A percentile compares a stretch with the other conserved stretches of the same genome.
Conservation (phyloP, 2,329 filamentous ascomycete species). For the Nannizzia gypsea region DNA sequence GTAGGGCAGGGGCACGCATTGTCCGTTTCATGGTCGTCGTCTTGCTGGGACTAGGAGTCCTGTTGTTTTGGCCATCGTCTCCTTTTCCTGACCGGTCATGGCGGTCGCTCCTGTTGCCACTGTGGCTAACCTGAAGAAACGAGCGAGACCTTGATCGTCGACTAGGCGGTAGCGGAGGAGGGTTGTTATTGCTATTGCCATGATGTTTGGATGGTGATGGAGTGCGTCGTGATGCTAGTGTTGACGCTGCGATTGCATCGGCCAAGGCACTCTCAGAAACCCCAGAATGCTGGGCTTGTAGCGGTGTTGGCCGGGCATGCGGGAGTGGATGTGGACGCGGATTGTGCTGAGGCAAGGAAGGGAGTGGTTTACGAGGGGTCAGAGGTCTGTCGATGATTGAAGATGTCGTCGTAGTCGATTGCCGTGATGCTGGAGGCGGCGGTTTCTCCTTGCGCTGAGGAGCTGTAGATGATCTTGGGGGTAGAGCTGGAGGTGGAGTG, state of each 20-base stretch:
- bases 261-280: conserved; percentile 23
- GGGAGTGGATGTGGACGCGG: background rate
- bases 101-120: background rate
- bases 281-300: conserved; percentile 1
- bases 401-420: background rate
- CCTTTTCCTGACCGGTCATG: background rate
- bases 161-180: conserved; percentile 29
- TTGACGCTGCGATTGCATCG: conserved; percentile 38
- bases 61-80: background rate
- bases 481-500: conserved; percentile 13
- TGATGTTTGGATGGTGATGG: conserved; percentile 26
- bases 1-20: conserved; percentile 28
- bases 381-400: background rate
- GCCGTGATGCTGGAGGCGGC: conserved; percentile 1
- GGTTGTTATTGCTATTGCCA: conserved; percentile 7
- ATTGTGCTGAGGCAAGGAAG: background rate
- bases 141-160: conserved; percentile 28
- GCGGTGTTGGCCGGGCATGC: background rate
- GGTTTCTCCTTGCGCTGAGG: conserved; percentile 1
- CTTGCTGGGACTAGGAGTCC: conserved; percentile 25
- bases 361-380: background rate
- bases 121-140: background rate
- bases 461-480: background rate
- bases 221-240: conserved; percentile 33
- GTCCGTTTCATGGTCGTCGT: conserved; percentile 28